Base-by-base conservation (phyloP, 2,329 filamentous ascomycete species). In the Paecilomyces sp. region DNA sequence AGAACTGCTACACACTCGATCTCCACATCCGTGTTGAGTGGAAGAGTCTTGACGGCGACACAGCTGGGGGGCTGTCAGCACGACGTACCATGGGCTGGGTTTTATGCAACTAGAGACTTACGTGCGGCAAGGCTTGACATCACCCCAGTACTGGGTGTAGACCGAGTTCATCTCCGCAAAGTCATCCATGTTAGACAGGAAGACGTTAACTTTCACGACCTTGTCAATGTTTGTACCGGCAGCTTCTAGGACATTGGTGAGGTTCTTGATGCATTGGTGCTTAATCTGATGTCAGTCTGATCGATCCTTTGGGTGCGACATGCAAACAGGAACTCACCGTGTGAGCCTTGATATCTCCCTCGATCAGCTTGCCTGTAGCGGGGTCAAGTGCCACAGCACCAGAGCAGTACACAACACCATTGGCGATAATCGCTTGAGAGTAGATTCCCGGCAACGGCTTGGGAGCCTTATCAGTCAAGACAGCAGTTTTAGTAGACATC, bases 31-130 rank as follows among this genome's bases (percentile, higher is more conserved):
- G 92, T 91, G 59, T 87, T 87, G 82, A 92, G 91, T 62, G 92
- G 92, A 64, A 96, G 83, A 68, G 90, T 86, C 82, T 94, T 92
- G 65, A 95, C 92, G 4, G 91, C 91, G 58, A 96, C 91, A 73
- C 91, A 96, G 31, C 68, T 73, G 61, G 9, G n/a, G 53, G 22
- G n/a, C 24, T 54, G 52, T 54, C 24, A 54, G 24, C 12, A 7
- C 12, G 18, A 28, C 3, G 6, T 54, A 11, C 25, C 13, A 6
- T 7, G 15, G 24, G 9, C 22, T 6, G 25, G 25, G 25, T 28
- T 22, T 3, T 28, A 28, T 28, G 25, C 25, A 28, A 28, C 25
- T 28, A 28, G 33, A 68, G 33, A 68, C 68, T 62, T 59, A 73
- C 69, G 68, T 70, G 51, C 70, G 64, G 55, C 66, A 68, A 8